Evolutionary conservation across 768 basidiomycete species (phyloP), one percentile per base, ranked within the genome.

Genomic region (Phanerodontia chrysosporium): DNA sequence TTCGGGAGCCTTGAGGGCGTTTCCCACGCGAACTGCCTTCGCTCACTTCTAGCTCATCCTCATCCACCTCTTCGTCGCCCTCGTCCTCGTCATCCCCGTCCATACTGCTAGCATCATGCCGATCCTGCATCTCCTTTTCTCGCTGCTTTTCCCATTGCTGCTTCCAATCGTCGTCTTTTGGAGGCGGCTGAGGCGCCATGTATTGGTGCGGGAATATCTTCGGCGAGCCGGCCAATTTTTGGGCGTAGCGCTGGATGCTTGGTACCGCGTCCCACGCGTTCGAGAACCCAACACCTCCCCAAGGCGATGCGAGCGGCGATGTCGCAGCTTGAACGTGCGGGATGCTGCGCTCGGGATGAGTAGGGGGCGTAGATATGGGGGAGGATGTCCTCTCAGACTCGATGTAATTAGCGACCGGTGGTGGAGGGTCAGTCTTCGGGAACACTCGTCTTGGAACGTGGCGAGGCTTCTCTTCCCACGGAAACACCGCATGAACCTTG

Each of bases 181-280:
- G 82, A 7, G 80, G 75, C 49, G 85, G 81, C 5, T 78, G 78
- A 4, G 76, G 74, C 49, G 81, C 67, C 6, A 69, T 49, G n/a
- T 60, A 45, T 22, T 74, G 74, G 5, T 78, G 68, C n/a, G 85
- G 80, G 46, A 60, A 60, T 18, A 57, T 57, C 55, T 52, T 61
- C 28, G 60, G 60, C 16, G 52, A 55, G 55, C 82, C 76, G 35
- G 80, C 81, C 30, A 86, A 73, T 61, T 77, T 78, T 14, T 82
- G 78, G 1, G 87, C 87, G 71, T 95, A 92, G 59, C 79, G 82
- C 63, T 89, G 84, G 58, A 94, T 93, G 60, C 84, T 85, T 7
- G 92, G 89, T 24, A 90, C 84, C 39, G 69, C 75, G 66, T 98
- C 95, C 92, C 92, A 94, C 1, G 89, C 90, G 72, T 97, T 93